A percentile compares a stretch with the other conserved stretches of the same genome.
phyloP scores from a whole-genome alignment of 352 stramenopile species.

The Pythium diclinum region DNA sequence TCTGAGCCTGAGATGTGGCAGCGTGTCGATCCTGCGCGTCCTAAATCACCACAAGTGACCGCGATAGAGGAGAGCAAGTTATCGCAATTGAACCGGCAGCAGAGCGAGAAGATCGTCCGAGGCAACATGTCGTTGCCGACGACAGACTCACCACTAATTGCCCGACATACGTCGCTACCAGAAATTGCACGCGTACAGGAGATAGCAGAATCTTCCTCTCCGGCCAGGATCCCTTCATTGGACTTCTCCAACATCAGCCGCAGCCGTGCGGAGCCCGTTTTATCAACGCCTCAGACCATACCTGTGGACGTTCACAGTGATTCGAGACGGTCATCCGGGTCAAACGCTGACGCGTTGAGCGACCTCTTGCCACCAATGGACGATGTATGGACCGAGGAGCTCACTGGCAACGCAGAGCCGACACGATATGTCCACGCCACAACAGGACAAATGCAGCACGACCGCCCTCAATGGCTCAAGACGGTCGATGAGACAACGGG shows the following conservation, averaged over 20 bases:
- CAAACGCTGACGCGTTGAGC: slow-evolving; percentile 14
- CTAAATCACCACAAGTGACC: neutral
- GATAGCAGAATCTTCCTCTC: neutral
- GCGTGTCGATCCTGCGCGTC: neutral
- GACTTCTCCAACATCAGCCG: slow-evolving; percentile 14
- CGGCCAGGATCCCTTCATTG: slow-evolving; percentile 10
- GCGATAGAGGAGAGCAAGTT: neutral
- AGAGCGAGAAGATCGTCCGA: slow-evolving; percentile 19
- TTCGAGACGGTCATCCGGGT: slow-evolving; percentile 9
- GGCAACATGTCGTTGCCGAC: neutral
- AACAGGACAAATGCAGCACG: slow-evolving; percentile 15
- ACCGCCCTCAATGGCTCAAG: slow-evolving; percentile 22
- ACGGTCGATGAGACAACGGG: slow-evolving; percentile 9
- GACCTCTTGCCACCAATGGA: slow-evolving; percentile 25
- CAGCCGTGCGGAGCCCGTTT: neutral
- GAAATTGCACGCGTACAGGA: neutral
- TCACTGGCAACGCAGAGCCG: neutral
- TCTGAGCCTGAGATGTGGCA: slow-evolving; percentile 18
- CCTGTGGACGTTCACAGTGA: neutral
- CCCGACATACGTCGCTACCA: slow-evolving; percentile 9
- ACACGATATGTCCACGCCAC: slow-evolving; percentile 15
- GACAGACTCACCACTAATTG: neutral
- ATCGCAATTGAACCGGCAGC: slow-evolving; percentile 8
- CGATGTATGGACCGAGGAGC: slow-evolving; percentile 23
- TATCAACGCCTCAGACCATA: neutral